A percentile compares a stretch with the other conserved stretches of the same genome.
Evolutionary conservation across 805 yeast genomes (phyloP).

Genomic region (Hanseniaspora osmophila): DNA sequence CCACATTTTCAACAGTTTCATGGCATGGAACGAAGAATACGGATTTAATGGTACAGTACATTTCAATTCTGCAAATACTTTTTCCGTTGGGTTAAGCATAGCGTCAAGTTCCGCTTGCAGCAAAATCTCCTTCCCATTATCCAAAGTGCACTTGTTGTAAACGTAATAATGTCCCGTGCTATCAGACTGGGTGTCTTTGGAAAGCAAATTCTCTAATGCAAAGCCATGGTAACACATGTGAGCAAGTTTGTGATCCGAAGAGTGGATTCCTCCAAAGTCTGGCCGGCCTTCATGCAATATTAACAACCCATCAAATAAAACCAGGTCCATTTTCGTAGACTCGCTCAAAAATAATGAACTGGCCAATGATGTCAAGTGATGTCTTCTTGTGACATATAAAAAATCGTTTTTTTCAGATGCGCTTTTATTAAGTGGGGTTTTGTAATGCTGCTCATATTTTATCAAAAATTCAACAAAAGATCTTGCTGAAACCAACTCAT

Average conservation of each 20-base stretch:
- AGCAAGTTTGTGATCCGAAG: slow-evolving; percentile 5
- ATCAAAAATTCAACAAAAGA: background rate
- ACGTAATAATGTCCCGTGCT: slow-evolving; percentile 4
- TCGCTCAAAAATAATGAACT: background rate
- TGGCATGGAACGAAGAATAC: slow-evolving; percentile 12
- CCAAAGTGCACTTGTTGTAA: slow-evolving; percentile 14
- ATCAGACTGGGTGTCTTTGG: slow-evolving; percentile 1
- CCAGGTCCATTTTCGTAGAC: background rate
- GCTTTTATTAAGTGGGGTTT: background rate
- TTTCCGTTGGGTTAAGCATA: slow-evolving; percentile 8
- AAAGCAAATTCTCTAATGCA: slow-evolving; percentile 18
- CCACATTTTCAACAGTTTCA: slow-evolving; percentile 22
- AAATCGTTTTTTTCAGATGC: background rate
- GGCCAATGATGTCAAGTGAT: background rate
- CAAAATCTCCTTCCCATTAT: slow-evolving; percentile 11
- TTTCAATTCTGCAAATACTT: slow-evolving; percentile 19
- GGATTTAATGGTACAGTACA: slow-evolving; percentile 15
- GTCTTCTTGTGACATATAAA: background rate
- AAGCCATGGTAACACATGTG: slow-evolving; percentile 19
- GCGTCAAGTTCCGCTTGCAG: slow-evolving; percentile 23
- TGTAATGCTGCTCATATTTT: background rate
- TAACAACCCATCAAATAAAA: background rate
- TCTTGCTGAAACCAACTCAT: background rate
- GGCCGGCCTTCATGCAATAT: background rate
- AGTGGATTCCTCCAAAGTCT: slow-evolving; percentile 8